Evolutionary conservation across 352 stramenopile genomes (phyloP).

Genomic region (Globisporangium mamillatum): DNA sequence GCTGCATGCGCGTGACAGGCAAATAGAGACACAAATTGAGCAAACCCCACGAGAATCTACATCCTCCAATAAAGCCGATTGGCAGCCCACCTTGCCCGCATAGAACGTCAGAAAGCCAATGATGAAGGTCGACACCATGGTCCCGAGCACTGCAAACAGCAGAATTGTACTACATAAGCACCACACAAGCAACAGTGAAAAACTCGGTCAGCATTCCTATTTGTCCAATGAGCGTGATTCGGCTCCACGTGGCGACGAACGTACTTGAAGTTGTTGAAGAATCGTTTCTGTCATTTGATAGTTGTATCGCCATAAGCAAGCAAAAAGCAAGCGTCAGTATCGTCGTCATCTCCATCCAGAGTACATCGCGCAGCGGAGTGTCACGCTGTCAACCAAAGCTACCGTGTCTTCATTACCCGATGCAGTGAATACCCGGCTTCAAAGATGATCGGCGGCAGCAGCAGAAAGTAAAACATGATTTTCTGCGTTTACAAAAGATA

Average conservation of each 20-base stretch:
- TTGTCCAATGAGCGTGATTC: neutral
- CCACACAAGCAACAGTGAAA: neutral
- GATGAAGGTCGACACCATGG: slow-evolving; percentile 95
- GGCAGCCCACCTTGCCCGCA: slow-evolving; percentile 45
- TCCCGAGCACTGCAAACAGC: slow-evolving; percentile 94
- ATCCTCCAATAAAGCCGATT: neutral
- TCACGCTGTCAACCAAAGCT: neutral
- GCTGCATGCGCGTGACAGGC: slow-evolving; percentile 22
- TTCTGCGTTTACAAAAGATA: slow-evolving; percentile 30
- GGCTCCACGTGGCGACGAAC: neutral
- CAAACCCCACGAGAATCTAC: neutral
- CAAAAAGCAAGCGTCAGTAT: neutral
- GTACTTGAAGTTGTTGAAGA: slow-evolving; percentile 95
- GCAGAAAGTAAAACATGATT: slow-evolving; percentile 96
- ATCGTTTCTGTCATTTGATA: slow-evolving; percentile 65
- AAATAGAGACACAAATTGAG: neutral
- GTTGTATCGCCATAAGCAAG: neutral
- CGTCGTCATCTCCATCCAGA: neutral
- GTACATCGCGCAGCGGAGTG: neutral
- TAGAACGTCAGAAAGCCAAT: slow-evolving; percentile 93
- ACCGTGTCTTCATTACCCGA: slow-evolving; percentile 29
- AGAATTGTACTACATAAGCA: slow-evolving; percentile 83
- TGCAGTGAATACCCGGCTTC: slow-evolving; percentile 94
- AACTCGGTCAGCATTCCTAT: neutral
- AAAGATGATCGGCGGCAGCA: slow-evolving; percentile 98